A percentile compares a stretch with the other conserved stretches of the same genome.
Evolutionary conservation across 495 filamentous ascomycete species (phyloP).

Genomic region (Aspergillus campestris): DNA sequence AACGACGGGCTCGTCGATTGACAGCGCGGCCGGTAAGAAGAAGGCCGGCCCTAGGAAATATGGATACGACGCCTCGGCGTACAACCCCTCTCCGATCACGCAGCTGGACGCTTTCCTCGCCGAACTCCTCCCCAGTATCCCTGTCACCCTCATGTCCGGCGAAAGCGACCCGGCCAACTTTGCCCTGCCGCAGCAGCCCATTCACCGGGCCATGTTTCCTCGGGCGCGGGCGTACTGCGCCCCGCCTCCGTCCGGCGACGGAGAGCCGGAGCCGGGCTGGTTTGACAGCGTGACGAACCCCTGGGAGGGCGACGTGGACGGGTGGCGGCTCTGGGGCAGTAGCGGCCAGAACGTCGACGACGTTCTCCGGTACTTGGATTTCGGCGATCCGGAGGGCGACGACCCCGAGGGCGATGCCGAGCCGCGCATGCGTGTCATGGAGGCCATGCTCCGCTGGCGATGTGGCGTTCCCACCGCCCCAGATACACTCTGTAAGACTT

Average conservation of each 20-base stretch:
- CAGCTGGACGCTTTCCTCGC: slow-evolving; percentile 78
- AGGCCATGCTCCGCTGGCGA: slow-evolving; percentile 84
- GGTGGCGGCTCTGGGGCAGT: slow-evolving; percentile 74
- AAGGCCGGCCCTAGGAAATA: slow-evolving; percentile 66
- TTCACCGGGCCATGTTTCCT: slow-evolving; percentile 78
- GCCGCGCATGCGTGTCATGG: slow-evolving; percentile 76
- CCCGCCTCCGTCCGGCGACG: slow-evolving; percentile 38
- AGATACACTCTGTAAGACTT: slow-evolving; percentile 80
- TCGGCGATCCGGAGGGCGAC: slow-evolving; percentile 22
- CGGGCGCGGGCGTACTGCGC: slow-evolving; percentile 55
- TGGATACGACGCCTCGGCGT: slow-evolving; percentile 82
- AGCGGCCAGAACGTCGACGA: slow-evolving; percentile 92
- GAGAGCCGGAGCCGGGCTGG: slow-evolving; percentile 54
- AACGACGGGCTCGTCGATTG: slow-evolving; percentile 21
- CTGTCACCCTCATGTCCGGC: slow-evolving; percentile 73
- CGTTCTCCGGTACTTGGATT: slow-evolving; percentile 74
- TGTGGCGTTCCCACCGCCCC: slow-evolving; percentile 90
- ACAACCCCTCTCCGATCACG: slow-evolving; percentile 75
- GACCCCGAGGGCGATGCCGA: slow-evolving; percentile 37
- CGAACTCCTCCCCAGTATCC: slow-evolving; percentile 69
- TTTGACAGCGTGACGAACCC: slow-evolving; percentile 91
- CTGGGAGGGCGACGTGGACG: slow-evolving; percentile 81
- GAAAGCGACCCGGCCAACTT: slow-evolving; percentile 70
- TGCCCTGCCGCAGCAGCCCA: slow-evolving; percentile 70
- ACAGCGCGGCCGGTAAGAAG: slow-evolving; percentile 29